Evolutionary conservation across 2,329 filamentous ascomycete species (phyloP).

Genomic region (Penicillium sp.): DNA sequence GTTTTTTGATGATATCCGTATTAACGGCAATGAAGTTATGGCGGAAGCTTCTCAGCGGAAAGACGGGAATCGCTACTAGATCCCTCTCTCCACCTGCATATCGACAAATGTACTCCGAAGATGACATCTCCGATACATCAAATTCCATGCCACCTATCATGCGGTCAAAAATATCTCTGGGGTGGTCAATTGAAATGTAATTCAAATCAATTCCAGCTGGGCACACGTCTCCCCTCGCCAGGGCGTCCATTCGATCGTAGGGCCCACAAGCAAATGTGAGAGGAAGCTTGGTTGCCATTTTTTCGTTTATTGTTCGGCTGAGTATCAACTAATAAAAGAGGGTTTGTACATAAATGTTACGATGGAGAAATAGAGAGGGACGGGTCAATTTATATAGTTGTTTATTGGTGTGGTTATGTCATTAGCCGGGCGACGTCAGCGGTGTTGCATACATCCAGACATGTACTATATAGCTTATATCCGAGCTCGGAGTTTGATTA

Average conservation of each 20-base stretch:
- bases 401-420: neutral
- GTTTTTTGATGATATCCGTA: slow-evolving; percentile 23
- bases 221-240: slow-evolving; percentile 25
- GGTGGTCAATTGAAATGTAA: slow-evolving; percentile 28
- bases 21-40: slow-evolving; percentile 34
- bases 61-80: slow-evolving; percentile 23
- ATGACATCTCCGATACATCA: slow-evolving; percentile 22
- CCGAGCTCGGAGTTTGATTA: neutral
- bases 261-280: slow-evolving; percentile 23
- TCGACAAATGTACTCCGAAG: slow-evolving; percentile 20
- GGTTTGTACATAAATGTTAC: neutral
- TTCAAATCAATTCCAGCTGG: slow-evolving; percentile 28
- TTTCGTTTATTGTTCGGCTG: neutral
- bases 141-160: slow-evolving; percentile 22
- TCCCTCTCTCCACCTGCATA: slow-evolving; percentile 14
- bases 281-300: neutral
- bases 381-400: neutral
- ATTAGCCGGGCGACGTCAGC: neutral
- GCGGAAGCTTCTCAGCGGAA: slow-evolving; percentile 26
- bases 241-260: slow-evolving; percentile 26
- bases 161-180: slow-evolving; percentile 32
- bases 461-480: neutral
- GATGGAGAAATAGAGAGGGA: neutral
- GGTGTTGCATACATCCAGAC: neutral
- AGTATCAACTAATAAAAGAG: neutral